A percentile compares a stretch with the other conserved stretches of the same genome.
Evolutionary conservation across 441 rosid genomes (phyloP).

Genomic region (Gossypium trilobum): DNA sequence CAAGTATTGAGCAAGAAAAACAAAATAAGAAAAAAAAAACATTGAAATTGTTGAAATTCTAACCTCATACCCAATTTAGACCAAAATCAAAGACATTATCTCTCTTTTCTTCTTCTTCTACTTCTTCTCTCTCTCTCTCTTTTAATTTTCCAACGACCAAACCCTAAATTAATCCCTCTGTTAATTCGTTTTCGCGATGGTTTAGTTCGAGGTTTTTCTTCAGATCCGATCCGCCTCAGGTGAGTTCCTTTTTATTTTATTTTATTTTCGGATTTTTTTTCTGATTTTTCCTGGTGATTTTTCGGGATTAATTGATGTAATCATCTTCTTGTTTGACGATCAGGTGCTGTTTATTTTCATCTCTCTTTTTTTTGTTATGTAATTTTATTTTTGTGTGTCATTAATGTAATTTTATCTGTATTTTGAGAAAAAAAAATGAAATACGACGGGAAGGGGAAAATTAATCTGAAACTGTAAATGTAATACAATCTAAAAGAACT

Average conservation of each 20-base stretch:
- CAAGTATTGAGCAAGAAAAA: not conserved
- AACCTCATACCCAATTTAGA: constrained; percentile 28
- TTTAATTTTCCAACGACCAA: constrained; percentile 13
- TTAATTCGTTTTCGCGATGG: constrained; percentile 18
- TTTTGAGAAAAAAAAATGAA: not conserved
- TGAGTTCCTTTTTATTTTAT: not conserved
- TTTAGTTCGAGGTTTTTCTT: constrained; percentile 20
- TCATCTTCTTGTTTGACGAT: constrained; percentile 11
- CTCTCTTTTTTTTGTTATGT: not conserved
- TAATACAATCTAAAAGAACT: not conserved
- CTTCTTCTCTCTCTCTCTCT: not conserved
- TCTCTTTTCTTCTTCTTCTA: not conserved
- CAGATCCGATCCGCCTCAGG: constrained; percentile 35
- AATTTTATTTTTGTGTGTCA: not conserved
- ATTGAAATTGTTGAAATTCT: constrained; percentile 22
- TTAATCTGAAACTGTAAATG: not conserved
- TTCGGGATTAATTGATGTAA: constrained; percentile 6
- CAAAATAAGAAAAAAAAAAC: not conserved
- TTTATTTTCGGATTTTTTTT: not conserved
- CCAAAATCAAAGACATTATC: constrained; percentile 11
- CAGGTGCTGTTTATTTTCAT: not conserved
- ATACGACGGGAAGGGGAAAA: too few species aligned
- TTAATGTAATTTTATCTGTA: not conserved
- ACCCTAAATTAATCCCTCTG: constrained; percentile 25
- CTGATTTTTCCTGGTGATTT: not conserved